A percentile compares a stretch with the other conserved stretches of the same genome.
Evolutionary conservation across 495 filamentous ascomycete species (phyloP).

Genomic region (Cercophora newfieldiana): DNA sequence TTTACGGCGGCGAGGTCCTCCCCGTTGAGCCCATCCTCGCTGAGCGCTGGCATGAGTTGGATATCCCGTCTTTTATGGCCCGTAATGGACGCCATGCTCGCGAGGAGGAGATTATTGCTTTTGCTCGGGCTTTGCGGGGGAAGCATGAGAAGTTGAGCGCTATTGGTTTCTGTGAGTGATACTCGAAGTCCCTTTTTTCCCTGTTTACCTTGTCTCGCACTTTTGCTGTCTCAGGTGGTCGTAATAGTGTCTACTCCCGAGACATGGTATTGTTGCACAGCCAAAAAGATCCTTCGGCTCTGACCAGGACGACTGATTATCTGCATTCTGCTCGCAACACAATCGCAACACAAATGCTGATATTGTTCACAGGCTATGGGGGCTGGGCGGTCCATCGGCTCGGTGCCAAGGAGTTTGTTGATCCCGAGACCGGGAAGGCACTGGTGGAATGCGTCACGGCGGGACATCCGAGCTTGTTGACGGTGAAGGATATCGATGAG

Average conservation of each 20-base stretch:
- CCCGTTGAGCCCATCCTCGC: conserved; percentile 31
- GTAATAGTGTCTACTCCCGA: too few relatives aligned
- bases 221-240: too few relatives aligned
- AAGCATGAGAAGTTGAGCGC: conserved; percentile 50
- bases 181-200: too few relatives aligned
- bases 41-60: conserved; percentile 37
- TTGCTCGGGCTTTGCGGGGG: conserved; percentile 45
- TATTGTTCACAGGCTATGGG: too few relatives aligned
- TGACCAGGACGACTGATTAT: too few relatives aligned
- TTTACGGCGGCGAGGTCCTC: conserved; percentile 46
- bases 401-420: conserved; percentile 30
- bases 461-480: conserved; percentile 55
- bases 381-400: conserved; percentile 58
- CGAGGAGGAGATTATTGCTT: conserved; percentile 54
- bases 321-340: too few relatives aligned
- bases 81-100: conserved; percentile 49
- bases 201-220: too few relatives aligned
- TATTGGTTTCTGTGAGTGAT: conserved; percentile 64
- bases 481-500: conserved; percentile 51
- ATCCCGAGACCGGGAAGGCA: conserved; percentile 25
- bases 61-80: conserved; percentile 38
- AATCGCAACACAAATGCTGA: too few relatives aligned
- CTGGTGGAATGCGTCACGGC: conserved; percentile 58
- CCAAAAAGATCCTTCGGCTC: too few relatives aligned
- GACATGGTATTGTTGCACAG: too few relatives aligned